These are phyloP conservation scores for Lophiotrema nucula DNA, from an alignment of 495 filamentous ascomycete genomes.

Conservation along the genomic window DNA sequence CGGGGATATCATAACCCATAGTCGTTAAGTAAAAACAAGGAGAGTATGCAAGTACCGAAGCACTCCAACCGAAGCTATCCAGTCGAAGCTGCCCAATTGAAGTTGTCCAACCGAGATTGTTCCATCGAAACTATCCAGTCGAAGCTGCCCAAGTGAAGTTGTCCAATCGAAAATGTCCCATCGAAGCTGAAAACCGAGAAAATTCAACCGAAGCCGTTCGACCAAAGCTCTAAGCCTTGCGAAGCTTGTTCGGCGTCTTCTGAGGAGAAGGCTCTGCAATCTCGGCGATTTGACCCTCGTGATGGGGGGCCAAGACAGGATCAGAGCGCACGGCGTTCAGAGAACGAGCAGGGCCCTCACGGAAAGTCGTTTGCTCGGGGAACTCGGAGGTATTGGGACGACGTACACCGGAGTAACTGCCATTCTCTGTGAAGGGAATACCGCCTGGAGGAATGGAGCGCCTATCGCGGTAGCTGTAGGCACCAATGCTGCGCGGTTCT, in stretches of 20 bases:
- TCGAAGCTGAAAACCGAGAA: too few relatives aligned
- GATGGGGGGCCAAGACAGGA: background rate
- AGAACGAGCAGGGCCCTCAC: background rate
- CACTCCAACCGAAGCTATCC: too few relatives aligned
- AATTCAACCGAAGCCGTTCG: too few relatives aligned
- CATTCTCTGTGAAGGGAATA: background rate
- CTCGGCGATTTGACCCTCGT: background rate
- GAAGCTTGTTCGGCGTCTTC: background rate
- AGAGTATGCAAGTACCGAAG: too few relatives aligned
- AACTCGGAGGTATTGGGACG: background rate
- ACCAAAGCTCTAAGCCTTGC: too few relatives aligned
- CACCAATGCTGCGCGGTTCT: background rate
- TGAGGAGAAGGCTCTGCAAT: background rate
- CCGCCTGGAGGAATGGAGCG: background rate
- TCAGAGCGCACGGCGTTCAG: background rate
- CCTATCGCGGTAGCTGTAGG: background rate
- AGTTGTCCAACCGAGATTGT: too few relatives aligned
- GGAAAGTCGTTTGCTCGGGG: background rate
- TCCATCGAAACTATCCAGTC: too few relatives aligned
- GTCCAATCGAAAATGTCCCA: too few relatives aligned
- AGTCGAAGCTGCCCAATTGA: too few relatives aligned
- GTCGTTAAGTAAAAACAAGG: too few relatives aligned
- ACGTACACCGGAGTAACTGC: background rate
- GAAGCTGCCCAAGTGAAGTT: too few relatives aligned
- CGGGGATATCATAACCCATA: too few relatives aligned